Conservation (phyloP, 441 rosid species). For the Corymbia citriodora region DNA sequence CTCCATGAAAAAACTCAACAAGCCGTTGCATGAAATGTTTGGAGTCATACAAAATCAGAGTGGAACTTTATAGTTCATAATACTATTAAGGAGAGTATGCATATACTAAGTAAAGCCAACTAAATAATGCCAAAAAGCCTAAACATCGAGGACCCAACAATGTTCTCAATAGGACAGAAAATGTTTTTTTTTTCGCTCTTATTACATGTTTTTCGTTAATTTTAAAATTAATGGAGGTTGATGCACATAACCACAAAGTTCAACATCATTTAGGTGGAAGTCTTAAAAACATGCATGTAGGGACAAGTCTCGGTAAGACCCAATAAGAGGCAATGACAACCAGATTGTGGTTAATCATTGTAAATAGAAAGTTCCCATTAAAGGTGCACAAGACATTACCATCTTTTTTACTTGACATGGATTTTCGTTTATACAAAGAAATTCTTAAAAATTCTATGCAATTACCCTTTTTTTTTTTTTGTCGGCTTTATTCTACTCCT, state of each 20-base stretch:
- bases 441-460: not conserved
- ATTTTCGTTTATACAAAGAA: not conserved
- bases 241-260: not conserved
- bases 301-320: not conserved
- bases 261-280: not conserved
- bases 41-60: not conserved
- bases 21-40: not conserved
- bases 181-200: not conserved
- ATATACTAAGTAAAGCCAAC: not conserved
- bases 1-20: too few relatives aligned
- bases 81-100: not conserved
- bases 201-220: not conserved
- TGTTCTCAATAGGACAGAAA: not conserved
- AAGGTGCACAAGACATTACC: not conserved
- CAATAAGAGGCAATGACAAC: not conserved
- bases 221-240: not conserved
- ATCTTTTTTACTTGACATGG: not conserved
- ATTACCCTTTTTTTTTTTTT: not conserved
- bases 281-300: too few relatives aligned
- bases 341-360: not conserved
- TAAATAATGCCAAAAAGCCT: not conserved
- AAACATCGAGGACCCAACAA: not conserved
- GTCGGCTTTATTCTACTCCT: too few relatives aligned
- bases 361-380: not conserved
- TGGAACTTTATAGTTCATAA: too few relatives aligned